Conservation (phyloP, 176 grass and related monocot genomes). For the Lolium rigidum region DNA sequence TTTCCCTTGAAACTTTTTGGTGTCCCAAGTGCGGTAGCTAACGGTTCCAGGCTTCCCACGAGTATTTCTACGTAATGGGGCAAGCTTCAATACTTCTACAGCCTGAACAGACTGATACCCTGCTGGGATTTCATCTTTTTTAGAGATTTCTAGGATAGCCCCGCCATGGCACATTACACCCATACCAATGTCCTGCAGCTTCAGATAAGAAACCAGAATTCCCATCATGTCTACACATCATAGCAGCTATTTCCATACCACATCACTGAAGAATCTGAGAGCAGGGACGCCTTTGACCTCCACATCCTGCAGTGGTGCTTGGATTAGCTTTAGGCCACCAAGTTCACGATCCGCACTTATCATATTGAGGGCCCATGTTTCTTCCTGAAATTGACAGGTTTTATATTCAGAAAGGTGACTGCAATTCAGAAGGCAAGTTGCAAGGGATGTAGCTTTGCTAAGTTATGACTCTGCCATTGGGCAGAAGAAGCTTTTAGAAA, state of each 20-base stretch:
- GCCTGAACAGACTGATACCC: background rate
- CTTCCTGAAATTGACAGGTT: conserved; percentile 55
- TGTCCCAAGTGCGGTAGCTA: background rate
- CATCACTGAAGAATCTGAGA: conserved; percentile 60
- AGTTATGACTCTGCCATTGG: background rate
- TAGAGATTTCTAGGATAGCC: background rate
- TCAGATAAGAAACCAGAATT: background rate
- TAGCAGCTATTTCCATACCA: conserved; percentile 54
- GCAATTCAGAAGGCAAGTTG: background rate
- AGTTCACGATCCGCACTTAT: conserved; percentile 54
- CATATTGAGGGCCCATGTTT: conserved; percentile 51
- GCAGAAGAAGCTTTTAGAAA: background rate
- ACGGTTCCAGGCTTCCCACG: background rate
- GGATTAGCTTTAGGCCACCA: conserved; percentile 52
- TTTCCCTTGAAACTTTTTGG: background rate
- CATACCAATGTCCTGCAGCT: background rate
- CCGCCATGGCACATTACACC: no score
- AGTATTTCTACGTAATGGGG: background rate
- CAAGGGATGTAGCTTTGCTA: background rate
- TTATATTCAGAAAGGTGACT: background rate
- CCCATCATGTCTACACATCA: background rate
- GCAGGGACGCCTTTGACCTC: conserved; percentile 63
- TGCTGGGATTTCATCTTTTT: background rate
- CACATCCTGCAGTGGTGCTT: conserved; percentile 50
- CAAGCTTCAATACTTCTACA: background rate